Evolutionary conservation across 2,329 filamentous ascomycete genomes (phyloP), one percentile per base, ranked within the genome.

Genomic region (Thielaviopsis musarum): DNA sequence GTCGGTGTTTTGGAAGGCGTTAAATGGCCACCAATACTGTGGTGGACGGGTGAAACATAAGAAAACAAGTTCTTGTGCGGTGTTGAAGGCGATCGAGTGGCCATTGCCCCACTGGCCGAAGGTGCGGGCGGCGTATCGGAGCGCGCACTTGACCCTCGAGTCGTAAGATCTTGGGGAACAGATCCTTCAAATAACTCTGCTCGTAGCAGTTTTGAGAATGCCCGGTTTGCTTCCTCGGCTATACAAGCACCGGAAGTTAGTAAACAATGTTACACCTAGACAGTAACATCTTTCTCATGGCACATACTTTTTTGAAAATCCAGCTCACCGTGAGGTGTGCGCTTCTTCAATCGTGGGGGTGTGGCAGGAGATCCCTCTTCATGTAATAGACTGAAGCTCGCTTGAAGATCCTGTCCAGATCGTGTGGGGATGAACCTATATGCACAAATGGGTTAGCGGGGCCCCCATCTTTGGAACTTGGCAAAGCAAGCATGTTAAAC

Each of bases 61-160:
- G 87, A 88, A 69, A 98, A 97, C 48, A 98, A 81, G 65, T 98
- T 98, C 48, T 96, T 97, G 71, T 95, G 90, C 10, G 93, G 93
- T 3, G 93, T 98, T 1, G 91, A 95, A 0, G 93, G 93, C 0
- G 91, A 95, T 61, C 93, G 77, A 60, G 82, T 84, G 1, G 85
- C 80, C 12, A 87, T 84, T n/a, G 90, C 72, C 24, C 80, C 76
- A 13, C 82, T 75, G 15, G 78, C 74, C 15, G 82, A 75, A 19
- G 72, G 71, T 65, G 83, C 82, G 26, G 91, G 91, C 53, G 91
- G 91, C 5, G 91, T 96, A 65, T 86, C 83, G 56, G 88, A 86
- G 22, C 57, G 57, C 30, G 51, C 52, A 21, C 54, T 38, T n/a
- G 60, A 57, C 15, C 60, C 60, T 45, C 60, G 57, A 21, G 57